Evolutionary conservation across 352 stramenopile species (phyloP), one percentile per base, ranked within the genome.

Genomic region (Globisporangium lucens): DNA sequence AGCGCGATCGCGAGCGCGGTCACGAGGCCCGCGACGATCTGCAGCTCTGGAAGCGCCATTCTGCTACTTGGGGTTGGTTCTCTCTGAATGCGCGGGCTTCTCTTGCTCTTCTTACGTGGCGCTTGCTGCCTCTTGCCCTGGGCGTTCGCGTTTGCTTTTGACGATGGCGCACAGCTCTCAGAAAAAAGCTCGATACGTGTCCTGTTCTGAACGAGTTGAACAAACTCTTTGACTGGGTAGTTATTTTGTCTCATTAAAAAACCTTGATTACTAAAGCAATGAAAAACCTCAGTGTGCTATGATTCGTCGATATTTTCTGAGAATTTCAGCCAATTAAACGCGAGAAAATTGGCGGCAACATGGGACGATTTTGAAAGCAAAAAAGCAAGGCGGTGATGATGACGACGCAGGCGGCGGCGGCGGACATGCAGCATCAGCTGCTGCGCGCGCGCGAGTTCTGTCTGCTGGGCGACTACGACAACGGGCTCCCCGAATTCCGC

Each of bases 1-100:
- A 95, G 80, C 64, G 73, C 77, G 35, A 85, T 22, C 47, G 82
- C 87, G 57, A 90, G 64, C 41, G 72, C 74, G 55, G 85, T 87
- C 73, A 95, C 79, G 17, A 75, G 65, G 43, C 83, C 72, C 41
- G 83, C 82, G 58, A 92, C 83, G 58, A 91, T 77, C 80, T 95
- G 82, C 64, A 95, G 77, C 52, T 93, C 87, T 22, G 77, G 83
- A 66, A 89, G 56, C 71, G 79, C 81, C 69, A 78, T 84, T 4
- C 30, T 33, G 9, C 6, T 58, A 68, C 59, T 73, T 61, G 51
- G 13, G 9, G n/a, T 10, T 57, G 24, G 24, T 30, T 35, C 15
- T 33, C 52, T 35, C 20, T 24, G 20, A 2, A 22, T n/a, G 33
- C 15, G 38, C 22, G 57, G 9, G 20, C 30, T 41, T 60, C 53